Percentiles rank a stretch among this genome's conserved stretches.
Conservation (phyloP, 106 monocot species). For the Ottelia alismoides region DNA sequence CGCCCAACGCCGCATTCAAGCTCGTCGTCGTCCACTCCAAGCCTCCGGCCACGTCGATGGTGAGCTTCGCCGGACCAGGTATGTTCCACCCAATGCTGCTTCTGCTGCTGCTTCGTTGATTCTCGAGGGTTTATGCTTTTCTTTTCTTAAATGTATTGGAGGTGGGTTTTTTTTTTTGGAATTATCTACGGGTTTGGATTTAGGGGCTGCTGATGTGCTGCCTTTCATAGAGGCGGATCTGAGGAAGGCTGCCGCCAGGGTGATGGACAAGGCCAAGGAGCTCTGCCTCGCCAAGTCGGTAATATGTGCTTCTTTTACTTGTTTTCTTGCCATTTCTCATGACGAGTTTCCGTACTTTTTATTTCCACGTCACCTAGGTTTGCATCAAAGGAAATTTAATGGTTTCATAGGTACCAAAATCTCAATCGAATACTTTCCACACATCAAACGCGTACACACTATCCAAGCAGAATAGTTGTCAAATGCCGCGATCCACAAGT, state of each 20-base stretch:
- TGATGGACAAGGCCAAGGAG: conserved; percentile 26
- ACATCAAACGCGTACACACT: too few species aligned
- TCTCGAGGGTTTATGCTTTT: too few species aligned
- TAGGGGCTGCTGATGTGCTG: conserved; percentile 35
- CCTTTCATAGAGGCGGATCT: conserved; percentile 49
- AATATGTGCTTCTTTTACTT: background rate
- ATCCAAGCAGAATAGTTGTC: too few species aligned
- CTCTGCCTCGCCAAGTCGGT: conserved; percentile 34
- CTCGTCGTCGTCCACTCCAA: conserved; percentile 59
- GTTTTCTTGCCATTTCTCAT: background rate
- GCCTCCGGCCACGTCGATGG: conserved; percentile 42
- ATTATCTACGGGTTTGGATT: background rate
- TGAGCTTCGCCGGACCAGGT: conserved; percentile 62
- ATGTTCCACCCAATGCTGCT: too few species aligned
- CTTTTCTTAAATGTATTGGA: background rate
- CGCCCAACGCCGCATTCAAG: conserved; percentile 15
- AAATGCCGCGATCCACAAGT: too few species aligned
- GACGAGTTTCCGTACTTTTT: too few species aligned
- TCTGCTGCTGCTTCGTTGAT: too few species aligned
- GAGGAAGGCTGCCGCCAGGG: conserved; percentile 20
- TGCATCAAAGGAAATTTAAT: too few species aligned
- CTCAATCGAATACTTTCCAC: too few species aligned
- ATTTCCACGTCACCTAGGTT: too few species aligned
- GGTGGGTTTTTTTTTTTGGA: background rate
- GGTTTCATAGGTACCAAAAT: too few species aligned